Percentiles rank a stretch among this genome's conserved stretches.
These are phyloP conservation scores for Isatis lusitanica DNA, from an alignment of 441 rosid genomes.

Conservation along the genomic window DNA sequence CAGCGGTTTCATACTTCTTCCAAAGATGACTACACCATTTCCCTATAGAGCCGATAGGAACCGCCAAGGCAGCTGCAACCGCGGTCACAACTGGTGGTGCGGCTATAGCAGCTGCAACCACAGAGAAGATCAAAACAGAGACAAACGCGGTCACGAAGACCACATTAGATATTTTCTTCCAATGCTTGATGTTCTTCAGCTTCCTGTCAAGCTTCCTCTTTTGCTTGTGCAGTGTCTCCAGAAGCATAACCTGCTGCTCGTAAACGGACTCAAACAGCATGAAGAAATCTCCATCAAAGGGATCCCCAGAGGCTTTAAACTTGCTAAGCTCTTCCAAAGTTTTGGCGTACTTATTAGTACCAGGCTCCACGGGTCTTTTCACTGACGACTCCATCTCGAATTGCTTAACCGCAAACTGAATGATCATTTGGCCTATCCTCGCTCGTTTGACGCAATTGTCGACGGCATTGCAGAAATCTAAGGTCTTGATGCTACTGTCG, in stretches of 20 bases:
- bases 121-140: conserved; percentile 64
- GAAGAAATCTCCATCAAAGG: conserved; percentile 64
- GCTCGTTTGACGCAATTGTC: conserved; percentile 59
- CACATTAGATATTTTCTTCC: conserved; percentile 61
- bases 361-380: conserved; percentile 36
- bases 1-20: conserved; percentile 53
- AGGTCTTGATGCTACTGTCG: conserved; percentile 57
- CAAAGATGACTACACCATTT: conserved; percentile 67
- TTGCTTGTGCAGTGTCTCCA: conserved; percentile 43
- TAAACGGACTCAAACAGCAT: conserved; percentile 46
- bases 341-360: conserved; percentile 41
- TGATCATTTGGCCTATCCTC: conserved; percentile 48
- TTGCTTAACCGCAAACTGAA: conserved; percentile 51
- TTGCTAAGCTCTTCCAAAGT: conserved; percentile 57
- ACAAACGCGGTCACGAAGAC: conserved; percentile 60
- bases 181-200: conserved; percentile 52
- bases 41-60: conserved; percentile 62
- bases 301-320: conserved; percentile 58
- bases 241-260: conserved; percentile 51
- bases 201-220: conserved; percentile 65
- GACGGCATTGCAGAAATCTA: conserved; percentile 64
- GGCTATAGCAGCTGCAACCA: conserved; percentile 75
- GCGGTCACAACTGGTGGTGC: conserved; percentile 68
- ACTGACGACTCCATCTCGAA: conserved; percentile 49
- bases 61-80: conserved; percentile 55